phyloP scores from a whole-genome alignment of 179 eudicot genomes.

The Drosera spatulata region DNA sequence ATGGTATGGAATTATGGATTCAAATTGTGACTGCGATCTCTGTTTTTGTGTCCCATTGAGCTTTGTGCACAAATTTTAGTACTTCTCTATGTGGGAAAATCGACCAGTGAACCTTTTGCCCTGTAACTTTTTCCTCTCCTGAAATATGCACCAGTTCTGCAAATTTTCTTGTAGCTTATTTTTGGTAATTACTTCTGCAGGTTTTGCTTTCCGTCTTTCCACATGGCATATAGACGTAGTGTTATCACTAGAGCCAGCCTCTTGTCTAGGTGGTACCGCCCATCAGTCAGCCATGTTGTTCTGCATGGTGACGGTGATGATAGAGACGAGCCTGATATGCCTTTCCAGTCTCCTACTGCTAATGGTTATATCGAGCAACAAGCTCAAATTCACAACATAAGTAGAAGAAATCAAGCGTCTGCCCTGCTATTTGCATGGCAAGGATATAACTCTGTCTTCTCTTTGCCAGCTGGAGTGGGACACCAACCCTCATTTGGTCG shows the following conservation, averaged over 20 bases:
- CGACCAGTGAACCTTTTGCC: no score
- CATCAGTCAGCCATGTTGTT: slow-evolving; percentile 33
- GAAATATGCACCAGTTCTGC: no score
- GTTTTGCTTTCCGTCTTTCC: slow-evolving; percentile 16
- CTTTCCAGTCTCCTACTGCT: slow-evolving; percentile 5
- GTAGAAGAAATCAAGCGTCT: background rate
- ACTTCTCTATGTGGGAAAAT: no score
- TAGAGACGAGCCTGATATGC: slow-evolving; percentile 1
- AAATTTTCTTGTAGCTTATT: no score
- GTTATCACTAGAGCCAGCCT: slow-evolving; percentile 40
- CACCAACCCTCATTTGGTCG: slow-evolving; percentile 21
- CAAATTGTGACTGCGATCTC: no score
- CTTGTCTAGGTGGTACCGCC: slow-evolving; percentile 28
- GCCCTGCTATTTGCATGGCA: slow-evolving; percentile 11
- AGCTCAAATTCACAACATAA: slow-evolving; percentile 14
- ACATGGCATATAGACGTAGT: slow-evolving; percentile 69
- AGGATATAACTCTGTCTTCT: slow-evolving; percentile 8
- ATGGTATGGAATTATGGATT: no score
- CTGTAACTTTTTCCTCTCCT: no score
- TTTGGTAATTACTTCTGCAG: background rate
- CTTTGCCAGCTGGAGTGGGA: slow-evolving; percentile 15
- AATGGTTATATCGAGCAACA: slow-evolving; percentile 14
- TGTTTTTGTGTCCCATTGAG: no score
- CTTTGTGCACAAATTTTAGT: no score
- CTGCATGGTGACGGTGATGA: slow-evolving; percentile 19